phyloP scores from a whole-genome alignment of 2,329 filamentous ascomycete genomes.

The Phialocephala subalpina region DNA sequence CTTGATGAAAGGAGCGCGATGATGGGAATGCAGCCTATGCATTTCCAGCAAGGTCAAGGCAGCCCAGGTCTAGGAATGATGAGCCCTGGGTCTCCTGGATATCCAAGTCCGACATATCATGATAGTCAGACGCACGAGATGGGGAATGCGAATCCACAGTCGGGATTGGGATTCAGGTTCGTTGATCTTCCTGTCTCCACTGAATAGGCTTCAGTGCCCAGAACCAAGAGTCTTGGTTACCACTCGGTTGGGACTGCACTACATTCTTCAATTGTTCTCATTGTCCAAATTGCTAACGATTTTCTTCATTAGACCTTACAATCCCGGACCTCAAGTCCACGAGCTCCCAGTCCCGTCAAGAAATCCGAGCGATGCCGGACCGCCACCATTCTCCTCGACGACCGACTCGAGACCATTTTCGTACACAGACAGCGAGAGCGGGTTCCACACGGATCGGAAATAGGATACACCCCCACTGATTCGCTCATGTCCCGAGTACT shows the following conservation, averaged over 20 bases:
- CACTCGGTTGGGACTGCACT: background rate
- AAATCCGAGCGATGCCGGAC: constrained; percentile 16
- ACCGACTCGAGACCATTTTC: constrained; percentile 26
- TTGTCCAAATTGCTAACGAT: background rate
- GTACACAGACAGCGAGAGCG: constrained; percentile 29
- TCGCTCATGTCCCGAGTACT: background rate
- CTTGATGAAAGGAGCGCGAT: constrained; percentile 30
- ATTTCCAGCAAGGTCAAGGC: constrained; percentile 13
- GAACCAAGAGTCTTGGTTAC: background rate
- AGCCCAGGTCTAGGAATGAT: constrained; percentile 12
- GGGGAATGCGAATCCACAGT: constrained; percentile 13
- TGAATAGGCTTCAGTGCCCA: background rate
- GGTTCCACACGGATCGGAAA: constrained; percentile 13
- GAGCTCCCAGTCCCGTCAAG: constrained; percentile 18
- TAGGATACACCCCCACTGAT: background rate
- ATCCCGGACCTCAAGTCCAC: constrained; percentile 17
- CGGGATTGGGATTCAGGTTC: constrained; percentile 25
- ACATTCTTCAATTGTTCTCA: background rate
- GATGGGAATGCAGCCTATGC: constrained; percentile 27
- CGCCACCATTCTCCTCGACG: background rate
- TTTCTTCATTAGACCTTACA: constrained; percentile 19
- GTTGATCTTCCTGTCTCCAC: background rate
- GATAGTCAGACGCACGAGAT: constrained; percentile 27
- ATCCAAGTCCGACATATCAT: constrained; percentile 26
- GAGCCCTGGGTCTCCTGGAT: constrained; percentile 24